phyloP scores from a whole-genome alignment of 1,284 basidiomycete species.

The Ceratobasidium sp. region DNA sequence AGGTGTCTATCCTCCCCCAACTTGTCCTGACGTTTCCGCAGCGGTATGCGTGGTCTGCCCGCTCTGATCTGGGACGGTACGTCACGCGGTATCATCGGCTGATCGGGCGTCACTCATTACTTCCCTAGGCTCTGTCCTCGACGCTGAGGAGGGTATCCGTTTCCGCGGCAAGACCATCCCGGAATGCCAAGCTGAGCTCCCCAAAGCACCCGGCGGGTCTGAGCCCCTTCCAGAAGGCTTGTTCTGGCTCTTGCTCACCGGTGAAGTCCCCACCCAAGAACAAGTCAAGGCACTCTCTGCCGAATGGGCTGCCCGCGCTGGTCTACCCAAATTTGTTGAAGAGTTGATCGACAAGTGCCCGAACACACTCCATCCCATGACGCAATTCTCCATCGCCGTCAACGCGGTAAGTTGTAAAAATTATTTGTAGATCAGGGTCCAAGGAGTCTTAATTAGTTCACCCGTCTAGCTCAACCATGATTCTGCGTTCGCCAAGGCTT shows the following conservation, averaged over 20 bases:
- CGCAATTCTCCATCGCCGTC: slow-evolving; percentile 93
- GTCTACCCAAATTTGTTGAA: slow-evolving; percentile 90
- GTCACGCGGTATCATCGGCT: slow-evolving; percentile 1
- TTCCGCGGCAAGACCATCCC: slow-evolving; percentile 94
- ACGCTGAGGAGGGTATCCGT: slow-evolving; percentile 93
- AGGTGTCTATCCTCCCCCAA: slow-evolving; percentile 15
- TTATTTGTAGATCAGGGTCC: slow-evolving; percentile 38
- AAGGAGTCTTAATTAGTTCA: slow-evolving; percentile 11
- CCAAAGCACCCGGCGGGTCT: slow-evolving; percentile 85
- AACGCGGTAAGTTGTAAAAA: slow-evolving; percentile 71
- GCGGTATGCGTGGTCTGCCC: slow-evolving; percentile 91
- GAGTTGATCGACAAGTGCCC: slow-evolving; percentile 93
- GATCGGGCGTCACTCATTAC: background rate
- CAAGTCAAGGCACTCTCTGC: slow-evolving; percentile 85
- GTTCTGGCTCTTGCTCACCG: slow-evolving; percentile 95
- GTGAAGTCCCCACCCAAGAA: slow-evolving; percentile 88
- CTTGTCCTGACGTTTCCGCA: slow-evolving; percentile 50
- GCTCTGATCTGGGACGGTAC: slow-evolving; percentile 88
- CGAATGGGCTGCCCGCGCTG: slow-evolving; percentile 91
- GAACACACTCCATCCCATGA: slow-evolving; percentile 95
- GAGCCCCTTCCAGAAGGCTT: slow-evolving; percentile 94
- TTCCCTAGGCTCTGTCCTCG: slow-evolving; percentile 77
- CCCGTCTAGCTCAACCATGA: slow-evolving; percentile 88
- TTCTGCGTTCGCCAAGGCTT: slow-evolving; percentile 96
- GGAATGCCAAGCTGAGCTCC: slow-evolving; percentile 85